phyloP scores from a whole-genome alignment of 352 stramenopile species.

The Pythium dissimile region DNA sequence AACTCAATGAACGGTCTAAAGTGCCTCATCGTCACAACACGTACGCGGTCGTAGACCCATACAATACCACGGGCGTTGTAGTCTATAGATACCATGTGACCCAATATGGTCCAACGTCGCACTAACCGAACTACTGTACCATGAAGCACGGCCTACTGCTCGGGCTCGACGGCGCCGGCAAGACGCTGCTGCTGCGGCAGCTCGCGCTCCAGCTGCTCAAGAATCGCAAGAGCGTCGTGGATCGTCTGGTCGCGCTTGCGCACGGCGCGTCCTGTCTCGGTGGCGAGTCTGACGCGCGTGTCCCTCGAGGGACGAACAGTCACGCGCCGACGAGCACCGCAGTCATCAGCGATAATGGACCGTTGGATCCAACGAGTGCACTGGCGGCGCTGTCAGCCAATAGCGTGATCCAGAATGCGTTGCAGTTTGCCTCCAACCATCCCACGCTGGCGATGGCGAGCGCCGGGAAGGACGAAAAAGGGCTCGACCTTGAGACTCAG shows the following conservation, averaged over 20 bases:
- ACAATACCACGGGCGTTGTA: too few relatives aligned
- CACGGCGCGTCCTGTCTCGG: constrained; percentile 8
- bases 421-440: constrained; percentile 13
- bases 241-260: constrained; percentile 33
- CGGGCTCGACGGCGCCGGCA: constrained; percentile 60
- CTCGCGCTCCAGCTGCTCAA: constrained; percentile 39
- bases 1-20: too few relatives aligned
- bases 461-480: constrained; percentile 8
- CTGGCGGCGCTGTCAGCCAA: not conserved
- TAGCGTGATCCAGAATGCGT: constrained; percentile 11
- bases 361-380: not conserved
- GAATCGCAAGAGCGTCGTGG: constrained; percentile 39
- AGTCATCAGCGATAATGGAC: not conserved
- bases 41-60: too few relatives aligned
- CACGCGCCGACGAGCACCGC: not conserved
- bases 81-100: too few relatives aligned
- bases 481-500: constrained; percentile 39
- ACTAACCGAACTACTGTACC: not conserved
- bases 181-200: constrained; percentile 69
- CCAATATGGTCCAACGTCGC: too few relatives aligned
- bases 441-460: constrained; percentile 2
- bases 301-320: constrained; percentile 1
- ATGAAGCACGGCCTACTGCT: constrained; percentile 67
- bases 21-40: too few relatives aligned
- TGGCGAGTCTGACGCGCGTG: not conserved